Percentiles rank a stretch among this genome's conserved stretches.
Evolutionary conservation across 2,329 filamentous ascomycete genomes (phyloP).

Genomic region (Diaporthe eres): DNA sequence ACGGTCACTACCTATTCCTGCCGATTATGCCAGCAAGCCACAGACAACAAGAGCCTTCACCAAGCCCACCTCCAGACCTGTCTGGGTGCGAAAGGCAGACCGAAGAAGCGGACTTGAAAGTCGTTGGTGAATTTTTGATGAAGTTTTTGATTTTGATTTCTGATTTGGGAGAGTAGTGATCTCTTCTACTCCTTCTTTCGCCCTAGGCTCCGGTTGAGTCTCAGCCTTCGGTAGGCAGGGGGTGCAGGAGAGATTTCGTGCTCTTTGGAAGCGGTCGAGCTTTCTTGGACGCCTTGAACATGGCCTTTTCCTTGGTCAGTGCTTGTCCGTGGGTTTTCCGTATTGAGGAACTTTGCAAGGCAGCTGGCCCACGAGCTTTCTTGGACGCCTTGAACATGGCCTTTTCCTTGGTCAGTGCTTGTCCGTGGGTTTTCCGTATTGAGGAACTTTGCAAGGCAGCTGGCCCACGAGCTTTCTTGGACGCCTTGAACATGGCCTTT

Average conservation of each 20-base stretch:
- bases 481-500: too few relatives aligned
- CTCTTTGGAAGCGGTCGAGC: neutral
- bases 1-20: neutral
- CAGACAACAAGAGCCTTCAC: neutral
- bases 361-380: too few relatives aligned
- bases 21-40: neutral
- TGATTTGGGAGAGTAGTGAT: neutral
- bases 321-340: too few relatives aligned
- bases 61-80: neutral
- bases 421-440: too few relatives aligned
- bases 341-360: too few relatives aligned
- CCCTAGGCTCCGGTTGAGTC: neutral
- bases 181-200: neutral
- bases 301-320: neutral
- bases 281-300: neutral
- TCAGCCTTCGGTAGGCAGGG: neutral
- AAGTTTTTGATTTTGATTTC: neutral
- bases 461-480: too few relatives aligned
- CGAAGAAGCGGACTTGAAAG: neutral
- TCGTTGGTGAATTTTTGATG: neutral
- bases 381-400: too few relatives aligned
- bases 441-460: too few relatives aligned
- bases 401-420: too few relatives aligned
- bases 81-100: neutral
- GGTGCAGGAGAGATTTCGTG: neutral